Evolutionary conservation across 768 basidiomycete genomes (phyloP).

Genomic region (Suillus subluteus): DNA sequence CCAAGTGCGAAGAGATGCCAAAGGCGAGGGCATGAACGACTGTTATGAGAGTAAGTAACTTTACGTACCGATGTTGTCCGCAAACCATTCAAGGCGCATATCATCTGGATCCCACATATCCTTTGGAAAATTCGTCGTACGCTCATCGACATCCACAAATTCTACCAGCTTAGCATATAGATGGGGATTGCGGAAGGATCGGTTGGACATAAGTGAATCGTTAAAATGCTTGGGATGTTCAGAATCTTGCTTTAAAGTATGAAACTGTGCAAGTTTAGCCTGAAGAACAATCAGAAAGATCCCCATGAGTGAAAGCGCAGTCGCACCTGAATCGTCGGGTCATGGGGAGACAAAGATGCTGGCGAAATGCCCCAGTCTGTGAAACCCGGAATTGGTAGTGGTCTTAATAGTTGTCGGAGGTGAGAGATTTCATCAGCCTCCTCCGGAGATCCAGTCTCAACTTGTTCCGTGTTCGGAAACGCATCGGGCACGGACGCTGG

Average conservation of each 20-base stretch:
- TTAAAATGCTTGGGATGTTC: constrained; percentile 86
- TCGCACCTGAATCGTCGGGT: constrained; percentile 64
- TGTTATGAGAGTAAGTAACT: background rate
- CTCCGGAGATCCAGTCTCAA: background rate
- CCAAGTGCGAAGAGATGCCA: constrained; percentile 11
- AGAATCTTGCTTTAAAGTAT: constrained; percentile 66
- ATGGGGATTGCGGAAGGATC: constrained; percentile 94
- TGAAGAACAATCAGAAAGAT: constrained; percentile 33
- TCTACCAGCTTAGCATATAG: constrained; percentile 96
- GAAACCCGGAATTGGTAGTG: constrained; percentile 64
- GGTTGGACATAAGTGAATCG: constrained; percentile 90
- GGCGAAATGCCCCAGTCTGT: constrained; percentile 82
- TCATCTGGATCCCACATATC: constrained; percentile 75
- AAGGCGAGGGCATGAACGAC: constrained; percentile 8
- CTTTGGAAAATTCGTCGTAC: constrained; percentile 77
- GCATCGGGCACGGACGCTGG: background rate
- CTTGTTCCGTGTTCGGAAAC: background rate
- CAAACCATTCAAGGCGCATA: constrained; percentile 71
- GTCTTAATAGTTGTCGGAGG: constrained; percentile 60
- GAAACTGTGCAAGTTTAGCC: constrained; percentile 84
- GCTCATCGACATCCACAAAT: constrained; percentile 90
- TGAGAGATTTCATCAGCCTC: constrained; percentile 51
- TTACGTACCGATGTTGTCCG: constrained; percentile 75
- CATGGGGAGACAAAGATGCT: constrained; percentile 53
- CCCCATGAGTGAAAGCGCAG: background rate